phyloP scores from a whole-genome alignment of 257 asterid genomes.

The Apocynum venetum region DNA sequence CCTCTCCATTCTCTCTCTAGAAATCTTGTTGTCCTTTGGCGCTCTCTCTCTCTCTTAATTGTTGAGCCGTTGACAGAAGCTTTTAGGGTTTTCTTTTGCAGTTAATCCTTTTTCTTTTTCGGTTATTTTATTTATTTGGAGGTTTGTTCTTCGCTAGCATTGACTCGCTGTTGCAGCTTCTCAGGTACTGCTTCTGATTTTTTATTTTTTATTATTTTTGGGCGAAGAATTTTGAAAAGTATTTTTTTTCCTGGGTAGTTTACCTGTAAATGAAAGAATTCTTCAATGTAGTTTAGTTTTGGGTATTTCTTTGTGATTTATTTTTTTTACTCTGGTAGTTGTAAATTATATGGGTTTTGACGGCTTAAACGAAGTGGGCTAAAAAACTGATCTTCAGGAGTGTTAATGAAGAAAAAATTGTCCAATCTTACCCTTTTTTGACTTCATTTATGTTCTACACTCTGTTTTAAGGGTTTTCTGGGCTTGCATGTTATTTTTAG shows the following conservation, averaged over 20 bases:
- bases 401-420: background rate
- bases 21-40: background rate
- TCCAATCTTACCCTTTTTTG: background rate
- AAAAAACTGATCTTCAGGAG: background rate
- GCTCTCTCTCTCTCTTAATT: background rate
- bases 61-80: background rate
- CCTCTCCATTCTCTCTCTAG: background rate
- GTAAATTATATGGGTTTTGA: background rate
- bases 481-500: constrained; percentile 16
- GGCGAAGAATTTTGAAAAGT: background rate
- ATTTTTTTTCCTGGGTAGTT: background rate
- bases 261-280: background rate
- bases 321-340: background rate
- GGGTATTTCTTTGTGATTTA: background rate
- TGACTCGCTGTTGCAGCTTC: background rate
- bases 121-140: background rate
- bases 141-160: background rate
- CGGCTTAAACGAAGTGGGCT: background rate
- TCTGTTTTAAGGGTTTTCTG: background rate
- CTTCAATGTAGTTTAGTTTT: background rate
- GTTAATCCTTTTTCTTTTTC: too few species aligned
- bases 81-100: background rate
- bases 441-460: background rate
- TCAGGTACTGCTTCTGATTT: background rate
- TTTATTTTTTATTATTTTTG: background rate